Base-by-base conservation (phyloP, 2,329 filamentous ascomycete species). In the Aspergillus thermomutatus region DNA sequence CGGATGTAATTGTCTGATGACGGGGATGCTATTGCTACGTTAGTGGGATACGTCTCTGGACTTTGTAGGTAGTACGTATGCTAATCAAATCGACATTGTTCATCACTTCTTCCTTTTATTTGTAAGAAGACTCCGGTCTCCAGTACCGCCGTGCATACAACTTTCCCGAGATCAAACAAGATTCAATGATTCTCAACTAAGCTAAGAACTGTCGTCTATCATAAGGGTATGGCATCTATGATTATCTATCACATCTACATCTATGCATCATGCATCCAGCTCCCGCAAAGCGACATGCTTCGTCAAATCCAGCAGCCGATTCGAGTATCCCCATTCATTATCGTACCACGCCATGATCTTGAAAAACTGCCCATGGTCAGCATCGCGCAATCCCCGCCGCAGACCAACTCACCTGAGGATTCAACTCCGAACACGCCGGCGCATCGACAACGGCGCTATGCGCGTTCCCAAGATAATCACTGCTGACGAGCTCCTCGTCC, bases 311-410 rank as follows among this genome's bases (percentile, higher is more conserved):
- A 91, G 80, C 69, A 91, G 86, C 82, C 88, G 91, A 80, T 91
- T 91, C 76, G 88, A 92, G 86, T 96, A 96, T 71, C 91, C 92
- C 90, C 90, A 95, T 85, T 96, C 91, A 82, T 96, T 96, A 83
- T 93, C 90, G 80, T 94, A 93, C 92, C 92, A 96, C 68, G 86
- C 86, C 77, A 95, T 88, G 62, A 96, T 85, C 86, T 96, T 96
- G 83, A 94, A 88, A 76, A 96, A 96, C 86, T 95, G 89, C 69
- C 88, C 80, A 85, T 1, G n/a, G 9, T 58, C 14, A 58, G 41
- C 28, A 55, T n/a, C n/a, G n/a, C n/a, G n/a, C n/a, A n/a, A n/a
- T n/a, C n/a, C n/a, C n/a, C n/a, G n/a, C n/a, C n/a, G n/a, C n/a
- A n/a, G 23, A 25, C 21, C 14, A 2, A 28, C 59, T 26, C 57